Conservation (phyloP, 129 eudicot species). For the Lactuca saligna region DNA sequence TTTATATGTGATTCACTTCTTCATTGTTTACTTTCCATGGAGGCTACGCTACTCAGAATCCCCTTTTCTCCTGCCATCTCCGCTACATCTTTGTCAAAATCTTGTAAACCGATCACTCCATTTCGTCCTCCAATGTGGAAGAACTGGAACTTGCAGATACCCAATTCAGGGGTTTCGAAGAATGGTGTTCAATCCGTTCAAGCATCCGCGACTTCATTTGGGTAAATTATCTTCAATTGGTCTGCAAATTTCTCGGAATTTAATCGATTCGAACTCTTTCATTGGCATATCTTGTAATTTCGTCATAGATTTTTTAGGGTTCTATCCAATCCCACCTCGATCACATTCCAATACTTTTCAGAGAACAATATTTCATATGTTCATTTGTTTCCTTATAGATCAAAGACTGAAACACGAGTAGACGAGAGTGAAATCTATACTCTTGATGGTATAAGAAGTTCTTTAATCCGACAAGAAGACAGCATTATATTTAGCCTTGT, state of each 20-base stretch:
- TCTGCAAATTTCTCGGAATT: not conserved
- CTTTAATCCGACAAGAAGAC: constrained; percentile 86
- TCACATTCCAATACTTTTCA: not conserved
- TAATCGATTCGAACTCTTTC: not conserved
- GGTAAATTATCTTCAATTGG: constrained; percentile 35
- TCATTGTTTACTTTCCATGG: constrained; percentile 36
- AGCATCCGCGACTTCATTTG: constrained; percentile 43
- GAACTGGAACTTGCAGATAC: constrained; percentile 28
- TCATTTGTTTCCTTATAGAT: constrained; percentile 36
- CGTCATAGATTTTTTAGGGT: not conserved
- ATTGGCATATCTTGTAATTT: not conserved
- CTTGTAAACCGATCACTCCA: constrained; percentile 22
- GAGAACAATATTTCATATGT: too few relatives aligned
- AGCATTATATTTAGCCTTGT: constrained; percentile 83
- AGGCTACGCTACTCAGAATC: constrained; percentile 40
- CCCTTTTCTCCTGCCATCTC: constrained; percentile 31
- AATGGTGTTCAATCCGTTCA: constrained; percentile 31
- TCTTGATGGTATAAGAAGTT: constrained; percentile 75
- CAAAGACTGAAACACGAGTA: constrained; percentile 45
- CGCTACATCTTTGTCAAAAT: constrained; percentile 2
- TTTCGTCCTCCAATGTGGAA: constrained; percentile 28
- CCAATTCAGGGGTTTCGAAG: constrained; percentile 22
- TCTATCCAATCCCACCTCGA: not conserved
- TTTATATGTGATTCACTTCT: not conserved
- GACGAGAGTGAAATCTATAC: constrained; percentile 77